Base-by-base conservation (phyloP, 2,329 filamentous ascomycete species). In the Beauveria scarabaeidicola region DNA sequence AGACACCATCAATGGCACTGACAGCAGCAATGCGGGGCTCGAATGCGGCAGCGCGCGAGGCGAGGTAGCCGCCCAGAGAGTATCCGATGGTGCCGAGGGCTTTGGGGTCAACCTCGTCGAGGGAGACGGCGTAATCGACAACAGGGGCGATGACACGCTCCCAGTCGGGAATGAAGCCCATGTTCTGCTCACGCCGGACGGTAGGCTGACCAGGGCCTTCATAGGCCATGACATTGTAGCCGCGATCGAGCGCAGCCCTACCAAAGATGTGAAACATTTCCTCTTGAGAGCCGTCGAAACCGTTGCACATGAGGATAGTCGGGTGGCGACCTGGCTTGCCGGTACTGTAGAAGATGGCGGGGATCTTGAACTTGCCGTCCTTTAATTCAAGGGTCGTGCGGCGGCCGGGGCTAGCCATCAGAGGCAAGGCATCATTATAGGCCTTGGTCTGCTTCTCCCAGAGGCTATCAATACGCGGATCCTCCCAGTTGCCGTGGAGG, bases 81-180 rank as follows among this genome's bases (percentile, higher is more conserved):
- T 70, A 64, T 9, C 77, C 77, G 10, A 76, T 46, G 8, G 76
- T 65, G 9, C 65, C 74, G 23, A 78, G 57, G 56, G 70, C 57
- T 66, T 63, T 40, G 10, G 60, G 52, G 57, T 73, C 70, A 6
- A 76, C 72, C 3, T 67, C 64, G 3, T 57, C 53, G 2, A 63
- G 59, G 1, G 63, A 60, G 27, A 70, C 53, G 3, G 72, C 63
- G 47, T 74, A 72, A 64, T 78, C 75, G 3, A 79, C 65, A 2
- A 78, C 65, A 0, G 75, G 75, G 0, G 69, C 72, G 7, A 75
- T 68, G 2, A 74, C 75, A 11, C 66, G 66, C 64, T 77, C 73
- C 76, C 76, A 79, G 5, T 78, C 69, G 0, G 69, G 66, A 56
- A 77, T 78, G 64, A 79, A 79, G 2, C 76, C 76, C 0, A 77